A percentile compares a stretch with the other conserved stretches of the same genome.
These are phyloP conservation scores for Gymnopilus junonius DNA, from an alignment of 768 basidiomycete species.

Conservation along the genomic window DNA sequence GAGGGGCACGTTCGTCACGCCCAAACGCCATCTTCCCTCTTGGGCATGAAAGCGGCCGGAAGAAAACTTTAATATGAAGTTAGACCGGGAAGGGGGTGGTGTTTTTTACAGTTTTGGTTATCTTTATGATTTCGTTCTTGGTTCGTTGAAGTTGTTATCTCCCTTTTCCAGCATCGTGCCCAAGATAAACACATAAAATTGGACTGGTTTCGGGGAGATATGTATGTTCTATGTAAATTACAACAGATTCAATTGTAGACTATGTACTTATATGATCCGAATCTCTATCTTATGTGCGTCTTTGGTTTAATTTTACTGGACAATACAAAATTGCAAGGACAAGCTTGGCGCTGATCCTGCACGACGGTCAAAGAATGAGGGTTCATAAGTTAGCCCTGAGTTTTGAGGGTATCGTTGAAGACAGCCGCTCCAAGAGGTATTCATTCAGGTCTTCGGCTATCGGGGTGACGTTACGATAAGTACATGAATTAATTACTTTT, in stretches of 20 bases:
- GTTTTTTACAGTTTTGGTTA: not conserved
- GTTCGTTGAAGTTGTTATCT: not conserved
- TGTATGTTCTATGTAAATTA: not conserved
- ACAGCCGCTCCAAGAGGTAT: slow-evolving; percentile 15
- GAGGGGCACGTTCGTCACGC: slow-evolving; percentile 18
- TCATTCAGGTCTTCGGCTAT: slow-evolving; percentile 18
- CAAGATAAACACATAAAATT: not conserved
- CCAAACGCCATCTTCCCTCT: slow-evolving; percentile 37
- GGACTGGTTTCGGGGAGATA: not conserved
- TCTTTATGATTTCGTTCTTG: not conserved
- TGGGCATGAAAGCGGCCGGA: slow-evolving; percentile 27
- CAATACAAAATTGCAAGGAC: no score
- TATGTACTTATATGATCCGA: not conserved
- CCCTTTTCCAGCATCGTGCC: not conserved
- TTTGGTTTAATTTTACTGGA: no score
- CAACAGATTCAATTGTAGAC: not conserved
- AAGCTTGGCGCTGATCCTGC: not conserved
- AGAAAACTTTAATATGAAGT: slow-evolving; percentile 4
- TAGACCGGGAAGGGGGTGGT: not conserved
- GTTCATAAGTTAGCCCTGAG: slow-evolving; percentile 2
- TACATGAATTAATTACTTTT: no score
- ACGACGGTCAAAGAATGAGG: not conserved
- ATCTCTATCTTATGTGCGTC: not conserved
- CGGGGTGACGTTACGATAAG: not conserved
- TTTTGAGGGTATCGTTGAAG: not conserved